Evolutionary conservation across 345 rosid genomes (phyloP), one percentile per base, ranked within the genome.

Genomic region (Garcia nutans): DNA sequence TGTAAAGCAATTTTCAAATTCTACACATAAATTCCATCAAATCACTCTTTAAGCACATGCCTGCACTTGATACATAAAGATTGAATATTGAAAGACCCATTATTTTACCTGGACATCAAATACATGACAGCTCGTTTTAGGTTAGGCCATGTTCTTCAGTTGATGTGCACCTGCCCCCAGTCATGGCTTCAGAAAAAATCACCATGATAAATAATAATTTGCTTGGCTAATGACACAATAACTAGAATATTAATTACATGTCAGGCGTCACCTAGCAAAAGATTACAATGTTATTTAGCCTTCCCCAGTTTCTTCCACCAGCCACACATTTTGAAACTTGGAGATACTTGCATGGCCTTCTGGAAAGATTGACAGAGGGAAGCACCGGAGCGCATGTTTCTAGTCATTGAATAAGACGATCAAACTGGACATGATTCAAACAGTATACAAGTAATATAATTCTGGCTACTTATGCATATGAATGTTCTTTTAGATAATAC

Each of bases 1-100:
- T 19, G 78, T 56, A 66, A 42, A 56, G 59, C 75, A 60, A 24
- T 19, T 72, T 61, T 22, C n/a, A 54, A 17, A 17, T 54, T 54
- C 58, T 54, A 17, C 19, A 54, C n/a, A 54, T 15, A 17, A 15
- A 15, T 45, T 33, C 50, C 50, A 47, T 47, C 13, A 47, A 47
- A 47, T 47, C 50, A 37, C 41, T 37, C 41, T 33, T 33, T 33
- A 33, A 45, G 49, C 49, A 45, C 49, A 45, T 45, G 49, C 49
- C 49, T 2, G 2, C 12, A 8, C 49, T 45, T 45, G 9, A 45
- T 9, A 45, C 9, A 45, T 45, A 45, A 8, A 0, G 37, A 45
- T 10, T 45, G 49, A 10, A 45, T 10, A 45, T 45, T 33, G 8
- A n/a, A 16, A 17, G n/a, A 54, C 15, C n/a, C 57, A 54, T 54